Percentiles rank a stretch among this genome's conserved stretches.
These are phyloP conservation scores for Hypoxylon lienhwacheense DNA, from an alignment of 495 filamentous ascomycete species.

Conservation along the genomic window DNA sequence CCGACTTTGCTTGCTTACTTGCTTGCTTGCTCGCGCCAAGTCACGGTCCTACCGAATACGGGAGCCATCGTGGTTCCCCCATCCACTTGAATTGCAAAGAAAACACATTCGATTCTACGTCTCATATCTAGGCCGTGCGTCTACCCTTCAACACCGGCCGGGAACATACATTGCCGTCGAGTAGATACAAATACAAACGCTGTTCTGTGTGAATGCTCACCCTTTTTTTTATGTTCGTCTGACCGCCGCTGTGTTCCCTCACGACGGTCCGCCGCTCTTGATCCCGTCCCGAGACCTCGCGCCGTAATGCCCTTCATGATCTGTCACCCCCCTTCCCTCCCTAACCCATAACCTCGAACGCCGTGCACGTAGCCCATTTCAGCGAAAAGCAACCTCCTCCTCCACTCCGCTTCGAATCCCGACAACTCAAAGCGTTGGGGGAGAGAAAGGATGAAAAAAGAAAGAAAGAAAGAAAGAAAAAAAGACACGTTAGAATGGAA, in stretches of 20 bases:
- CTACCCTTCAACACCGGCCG: slow-evolving; percentile 20
- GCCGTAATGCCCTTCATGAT: slow-evolving; percentile 28
- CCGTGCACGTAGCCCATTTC: slow-evolving; percentile 23
- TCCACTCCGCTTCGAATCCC: slow-evolving; percentile 4
- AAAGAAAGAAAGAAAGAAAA: not conserved
- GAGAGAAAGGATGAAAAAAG: slow-evolving; percentile 10
- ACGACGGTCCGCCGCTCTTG: slow-evolving; percentile 10
- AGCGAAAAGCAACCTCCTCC: slow-evolving; percentile 5
- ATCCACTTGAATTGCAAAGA: not conserved
- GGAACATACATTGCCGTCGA: slow-evolving; percentile 16
- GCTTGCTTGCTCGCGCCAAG: too few species aligned
- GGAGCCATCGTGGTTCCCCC: not conserved
- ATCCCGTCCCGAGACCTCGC: slow-evolving; percentile 10
- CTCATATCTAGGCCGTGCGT: slow-evolving; percentile 26
- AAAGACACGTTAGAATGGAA: slow-evolving; percentile 31
- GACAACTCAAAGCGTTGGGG: slow-evolving; percentile 14
- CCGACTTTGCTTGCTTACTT: too few species aligned
- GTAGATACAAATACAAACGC: slow-evolving; percentile 30
- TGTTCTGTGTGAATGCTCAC: slow-evolving; percentile 11
- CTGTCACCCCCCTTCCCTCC: not conserved
- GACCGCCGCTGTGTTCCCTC: slow-evolving; percentile 17
- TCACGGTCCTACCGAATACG: not conserved
- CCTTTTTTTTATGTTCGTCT: slow-evolving; percentile 26
- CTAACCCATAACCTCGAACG: not conserved
- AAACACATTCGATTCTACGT: slow-evolving; percentile 30